A percentile compares a stretch with the other conserved stretches of the same genome.
These are phyloP conservation scores for Cinnamomum chago DNA, from an alignment of 164 flowering plant genomes.

Conservation along the genomic window DNA sequence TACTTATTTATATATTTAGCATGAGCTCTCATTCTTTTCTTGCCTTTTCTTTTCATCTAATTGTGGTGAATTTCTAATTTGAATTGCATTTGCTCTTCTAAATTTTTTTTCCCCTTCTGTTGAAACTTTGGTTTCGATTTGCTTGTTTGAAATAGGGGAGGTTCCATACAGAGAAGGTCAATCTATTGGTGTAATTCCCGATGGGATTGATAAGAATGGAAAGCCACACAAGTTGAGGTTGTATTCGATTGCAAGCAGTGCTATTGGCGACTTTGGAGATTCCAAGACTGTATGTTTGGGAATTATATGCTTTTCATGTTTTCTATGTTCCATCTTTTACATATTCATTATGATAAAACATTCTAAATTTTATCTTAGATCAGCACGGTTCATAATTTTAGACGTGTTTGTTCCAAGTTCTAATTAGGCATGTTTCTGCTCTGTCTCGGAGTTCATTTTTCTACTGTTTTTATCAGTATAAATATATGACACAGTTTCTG, in stretches of 20 bases:
- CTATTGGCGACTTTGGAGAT: conserved; percentile 97
- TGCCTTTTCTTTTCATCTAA: not conserved
- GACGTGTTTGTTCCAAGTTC: not conserved
- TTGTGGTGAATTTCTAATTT: not conserved
- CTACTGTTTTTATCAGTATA: not conserved
- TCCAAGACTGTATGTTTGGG: conserved; percentile 75
- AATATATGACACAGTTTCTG: not conserved
- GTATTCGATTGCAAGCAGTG: conserved; percentile 99
- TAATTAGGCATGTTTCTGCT: not conserved
- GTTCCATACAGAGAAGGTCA: conserved; percentile 96
- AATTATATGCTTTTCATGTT: not conserved
- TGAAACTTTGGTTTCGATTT: not conserved
- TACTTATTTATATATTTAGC: too few relatives aligned
- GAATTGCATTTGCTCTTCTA: not conserved
- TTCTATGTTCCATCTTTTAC: not conserved
- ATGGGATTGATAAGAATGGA: conserved; percentile 89
- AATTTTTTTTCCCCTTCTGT: not conserved
- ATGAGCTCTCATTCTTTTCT: too few relatives aligned
- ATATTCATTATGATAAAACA: not conserved
- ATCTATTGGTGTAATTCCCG: conserved; percentile 85
- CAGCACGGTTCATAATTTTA: not conserved
- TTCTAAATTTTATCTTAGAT: not conserved
- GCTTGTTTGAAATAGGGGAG: conserved; percentile 51
- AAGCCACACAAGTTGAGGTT: conserved; percentile 94
- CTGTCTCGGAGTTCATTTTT: not conserved